Conservation (phyloP, 805 yeast species). For the Wickerhamomyces tratensis region DNA sequence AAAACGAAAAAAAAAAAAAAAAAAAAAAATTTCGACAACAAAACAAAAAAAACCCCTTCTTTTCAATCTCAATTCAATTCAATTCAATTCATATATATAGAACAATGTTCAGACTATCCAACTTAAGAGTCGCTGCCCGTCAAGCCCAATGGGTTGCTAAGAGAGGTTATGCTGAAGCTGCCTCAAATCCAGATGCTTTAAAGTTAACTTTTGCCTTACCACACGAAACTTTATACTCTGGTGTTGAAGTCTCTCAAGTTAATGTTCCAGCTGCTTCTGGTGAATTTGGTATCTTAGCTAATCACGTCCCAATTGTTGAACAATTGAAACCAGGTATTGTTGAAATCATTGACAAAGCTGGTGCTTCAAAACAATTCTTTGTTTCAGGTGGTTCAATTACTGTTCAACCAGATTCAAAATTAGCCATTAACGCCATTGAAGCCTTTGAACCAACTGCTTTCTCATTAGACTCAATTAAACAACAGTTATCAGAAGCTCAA, state of each 20-base stretch:
- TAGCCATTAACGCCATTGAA: slow-evolving; percentile 89
- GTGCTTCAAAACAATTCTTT: slow-evolving; percentile 69
- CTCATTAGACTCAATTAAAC: slow-evolving; percentile 68
- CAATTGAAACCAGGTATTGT: slow-evolving; percentile 94
- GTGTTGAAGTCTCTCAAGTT: slow-evolving; percentile 53
- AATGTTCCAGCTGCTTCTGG: slow-evolving; percentile 95
- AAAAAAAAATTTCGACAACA: no score
- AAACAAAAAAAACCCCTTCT: neutral
- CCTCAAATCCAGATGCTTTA: slow-evolving; percentile 53
- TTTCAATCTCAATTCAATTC: no score
- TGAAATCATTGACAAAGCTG: slow-evolving; percentile 75
- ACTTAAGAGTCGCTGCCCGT: slow-evolving; percentile 19
- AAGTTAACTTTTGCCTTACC: slow-evolving; percentile 89
- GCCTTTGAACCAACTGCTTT: slow-evolving; percentile 88
- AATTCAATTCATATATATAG: no score
- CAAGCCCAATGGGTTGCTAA: slow-evolving; percentile 43
- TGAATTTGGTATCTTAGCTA: slow-evolving; percentile 92
- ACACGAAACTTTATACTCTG: slow-evolving; percentile 56
- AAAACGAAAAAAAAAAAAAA: neutral
- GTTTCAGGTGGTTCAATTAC: slow-evolving; percentile 96
- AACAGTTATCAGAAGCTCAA: slow-evolving; percentile 86
- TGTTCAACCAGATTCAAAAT: slow-evolving; percentile 87
- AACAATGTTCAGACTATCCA: slow-evolving; percentile 19
- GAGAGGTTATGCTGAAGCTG: slow-evolving; percentile 88
- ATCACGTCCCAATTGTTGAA: slow-evolving; percentile 96